Percentiles rank a stretch among this genome's conserved stretches.
phyloP scores from a whole-genome alignment of 192 early-diverging fungal genomes.

The Rhizophagus sp. region DNA sequence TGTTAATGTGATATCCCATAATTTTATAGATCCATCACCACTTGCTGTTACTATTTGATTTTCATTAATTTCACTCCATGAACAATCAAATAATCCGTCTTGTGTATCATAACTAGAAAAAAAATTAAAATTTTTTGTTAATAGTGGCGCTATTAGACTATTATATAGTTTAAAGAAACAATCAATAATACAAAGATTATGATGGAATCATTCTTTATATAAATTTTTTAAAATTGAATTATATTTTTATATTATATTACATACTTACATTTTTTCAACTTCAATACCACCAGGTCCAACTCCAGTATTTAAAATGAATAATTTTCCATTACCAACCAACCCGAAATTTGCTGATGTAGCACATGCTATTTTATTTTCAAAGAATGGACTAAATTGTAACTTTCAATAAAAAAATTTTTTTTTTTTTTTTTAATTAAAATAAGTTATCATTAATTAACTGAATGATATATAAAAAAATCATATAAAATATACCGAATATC shows the following conservation, averaged over 20 bases:
- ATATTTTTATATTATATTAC: no score
- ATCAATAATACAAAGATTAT: no score
- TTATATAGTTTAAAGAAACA: no score
- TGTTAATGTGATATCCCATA: conserved; percentile 86
- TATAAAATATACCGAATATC: conserved; percentile 70
- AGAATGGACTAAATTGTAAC: conserved; percentile 94
- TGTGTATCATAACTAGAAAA: conserved; percentile 57
- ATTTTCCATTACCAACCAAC: conserved; percentile 92
- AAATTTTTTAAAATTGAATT: no score
- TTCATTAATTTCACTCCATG: conserved; percentile 96
- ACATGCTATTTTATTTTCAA: conserved; percentile 82
- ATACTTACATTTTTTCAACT: conserved; percentile 62
- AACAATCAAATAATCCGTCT: conserved; percentile 92
- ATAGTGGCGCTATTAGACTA: no score
- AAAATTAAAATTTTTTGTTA: no score
- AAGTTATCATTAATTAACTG: not conserved
- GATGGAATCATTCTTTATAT: no score
- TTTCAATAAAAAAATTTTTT: conserved; percentile 34
- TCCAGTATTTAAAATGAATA: conserved; percentile 69
- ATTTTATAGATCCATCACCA: conserved; percentile 94
- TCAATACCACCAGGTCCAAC: conserved; percentile 46
- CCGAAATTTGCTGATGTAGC: conserved; percentile 95
- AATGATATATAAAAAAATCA: not conserved
- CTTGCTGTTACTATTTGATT: conserved; percentile 88
- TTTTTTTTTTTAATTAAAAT: no score